These are phyloP conservation scores for Piromyces finnis DNA, from an alignment of 192 early-diverging fungal genomes.

Conservation along the genomic window DNA sequence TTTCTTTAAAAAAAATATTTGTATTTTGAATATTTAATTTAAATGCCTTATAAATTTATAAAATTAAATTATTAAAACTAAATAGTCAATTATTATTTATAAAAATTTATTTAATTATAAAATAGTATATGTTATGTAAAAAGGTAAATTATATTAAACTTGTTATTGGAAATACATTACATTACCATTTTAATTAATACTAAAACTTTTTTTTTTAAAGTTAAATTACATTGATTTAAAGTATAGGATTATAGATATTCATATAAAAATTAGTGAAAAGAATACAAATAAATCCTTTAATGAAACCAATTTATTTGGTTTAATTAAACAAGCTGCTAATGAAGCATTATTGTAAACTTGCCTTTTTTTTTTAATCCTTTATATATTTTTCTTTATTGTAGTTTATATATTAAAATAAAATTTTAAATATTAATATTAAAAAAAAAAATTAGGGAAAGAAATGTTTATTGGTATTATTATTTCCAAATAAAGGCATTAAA, in stretches of 20 bases:
- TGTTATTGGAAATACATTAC: too few relatives aligned
- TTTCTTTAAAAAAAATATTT: too few relatives aligned
- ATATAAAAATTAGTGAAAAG: not conserved
- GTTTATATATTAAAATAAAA: too few relatives aligned
- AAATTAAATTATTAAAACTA: too few relatives aligned
- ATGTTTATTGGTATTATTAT: not conserved
- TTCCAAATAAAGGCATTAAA: not conserved
- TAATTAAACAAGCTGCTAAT: not conserved
- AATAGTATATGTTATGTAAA: not conserved
- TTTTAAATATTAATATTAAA: too few relatives aligned
- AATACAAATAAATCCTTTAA: not conserved
- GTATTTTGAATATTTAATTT: too few relatives aligned
- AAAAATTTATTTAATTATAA: too few relatives aligned
- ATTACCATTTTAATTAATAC: too few relatives aligned
- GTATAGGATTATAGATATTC: not conserved
- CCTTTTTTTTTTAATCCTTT: too few relatives aligned
- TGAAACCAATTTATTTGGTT: not conserved
- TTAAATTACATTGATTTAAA: not conserved
- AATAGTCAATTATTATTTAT: too few relatives aligned
- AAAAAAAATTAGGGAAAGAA: not conserved
- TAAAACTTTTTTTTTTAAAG: not conserved
- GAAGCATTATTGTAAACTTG: not conserved
- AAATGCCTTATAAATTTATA: too few relatives aligned
- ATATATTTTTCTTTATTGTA: too few relatives aligned
- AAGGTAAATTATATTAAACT: not conserved